Conservation (phyloP, 306 rosid genomes). For the Lablab purpureus region DNA sequence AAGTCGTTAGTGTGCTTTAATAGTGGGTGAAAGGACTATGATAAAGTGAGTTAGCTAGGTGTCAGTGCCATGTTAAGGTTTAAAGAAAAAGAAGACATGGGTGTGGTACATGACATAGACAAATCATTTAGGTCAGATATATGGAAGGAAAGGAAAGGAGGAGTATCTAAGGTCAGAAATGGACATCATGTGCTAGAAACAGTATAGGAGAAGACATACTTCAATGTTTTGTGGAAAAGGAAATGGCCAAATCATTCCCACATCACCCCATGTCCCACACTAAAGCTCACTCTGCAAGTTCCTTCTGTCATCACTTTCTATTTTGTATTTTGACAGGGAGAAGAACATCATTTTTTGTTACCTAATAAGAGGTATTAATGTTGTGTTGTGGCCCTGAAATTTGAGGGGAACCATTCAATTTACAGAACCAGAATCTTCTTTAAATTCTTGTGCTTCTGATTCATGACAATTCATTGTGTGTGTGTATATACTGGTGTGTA, state of each 20-base stretch:
- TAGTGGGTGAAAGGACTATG: constrained; percentile 3
- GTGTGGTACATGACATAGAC: neutral
- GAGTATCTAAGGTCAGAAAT: neutral
- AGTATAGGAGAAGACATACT: constrained; percentile 23
- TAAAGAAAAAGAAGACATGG: constrained; percentile 16
- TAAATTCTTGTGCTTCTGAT: neutral
- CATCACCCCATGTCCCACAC: constrained; percentile 46
- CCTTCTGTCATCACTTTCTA: neutral
- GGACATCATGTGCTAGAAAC: constrained; percentile 40
- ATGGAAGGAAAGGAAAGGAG: constrained; percentile 26
- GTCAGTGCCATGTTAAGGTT: constrained; percentile 17
- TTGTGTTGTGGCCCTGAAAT: neutral
- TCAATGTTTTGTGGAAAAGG: constrained; percentile 33
- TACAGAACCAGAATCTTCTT: neutral
- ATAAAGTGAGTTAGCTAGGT: constrained; percentile 35
- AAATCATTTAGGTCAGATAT: constrained; percentile 3
- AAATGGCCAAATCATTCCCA: constrained; percentile 36
- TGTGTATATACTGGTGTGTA: neutral
- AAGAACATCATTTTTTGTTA: neutral
- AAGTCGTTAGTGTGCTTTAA: neutral
- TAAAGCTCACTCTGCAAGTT: neutral
- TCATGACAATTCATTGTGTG: neutral
- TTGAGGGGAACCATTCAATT: neutral
- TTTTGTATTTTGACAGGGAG: neutral
- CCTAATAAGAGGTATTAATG: neutral